phyloP scores from a whole-genome alignment of 106 monocot genomes.

The Posidonia australis region DNA sequence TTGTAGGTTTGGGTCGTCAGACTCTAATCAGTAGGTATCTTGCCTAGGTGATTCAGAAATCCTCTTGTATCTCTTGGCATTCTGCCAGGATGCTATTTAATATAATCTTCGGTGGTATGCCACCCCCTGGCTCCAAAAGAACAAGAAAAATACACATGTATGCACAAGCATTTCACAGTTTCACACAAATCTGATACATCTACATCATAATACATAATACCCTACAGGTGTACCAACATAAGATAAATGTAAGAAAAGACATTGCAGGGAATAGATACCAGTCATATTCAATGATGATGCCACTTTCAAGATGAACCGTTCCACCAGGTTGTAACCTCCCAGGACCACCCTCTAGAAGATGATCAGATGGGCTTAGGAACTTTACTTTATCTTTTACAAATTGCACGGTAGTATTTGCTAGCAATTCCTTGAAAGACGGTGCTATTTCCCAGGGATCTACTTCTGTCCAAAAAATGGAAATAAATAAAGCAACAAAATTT shows the following conservation, averaged over 20 bases:
- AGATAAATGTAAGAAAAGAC: background rate
- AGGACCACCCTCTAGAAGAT: conserved; percentile 25
- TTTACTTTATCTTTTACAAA: conserved; percentile 86
- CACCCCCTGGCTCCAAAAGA: too few species aligned
- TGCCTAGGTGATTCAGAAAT: too few species aligned
- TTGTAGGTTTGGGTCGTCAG: too few species aligned
- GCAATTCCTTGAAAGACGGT: conserved; percentile 68
- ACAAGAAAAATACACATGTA: too few species aligned
- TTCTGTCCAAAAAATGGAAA: conserved; percentile 40
- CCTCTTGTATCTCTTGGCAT: too few species aligned
- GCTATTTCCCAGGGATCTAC: conserved; percentile 97
- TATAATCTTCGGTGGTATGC: too few species aligned
- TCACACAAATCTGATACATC: too few species aligned
- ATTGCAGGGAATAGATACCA: conserved; percentile 33
- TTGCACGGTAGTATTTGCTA: conserved; percentile 61
- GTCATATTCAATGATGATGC: conserved; percentile 76
- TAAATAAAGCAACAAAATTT: background rate
- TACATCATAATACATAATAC: too few species aligned
- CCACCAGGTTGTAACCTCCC: conserved; percentile 40
- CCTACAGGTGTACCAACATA: background rate
- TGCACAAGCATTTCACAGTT: too few species aligned
- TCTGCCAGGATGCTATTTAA: too few species aligned
- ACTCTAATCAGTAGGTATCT: too few species aligned
- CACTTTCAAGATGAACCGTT: conserved; percentile 85
- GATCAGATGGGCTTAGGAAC: conserved; percentile 56